Evolutionary conservation across 768 basidiomycete species (phyloP), one percentile per base, ranked within the genome.

Genomic region (Panus rudis): DNA sequence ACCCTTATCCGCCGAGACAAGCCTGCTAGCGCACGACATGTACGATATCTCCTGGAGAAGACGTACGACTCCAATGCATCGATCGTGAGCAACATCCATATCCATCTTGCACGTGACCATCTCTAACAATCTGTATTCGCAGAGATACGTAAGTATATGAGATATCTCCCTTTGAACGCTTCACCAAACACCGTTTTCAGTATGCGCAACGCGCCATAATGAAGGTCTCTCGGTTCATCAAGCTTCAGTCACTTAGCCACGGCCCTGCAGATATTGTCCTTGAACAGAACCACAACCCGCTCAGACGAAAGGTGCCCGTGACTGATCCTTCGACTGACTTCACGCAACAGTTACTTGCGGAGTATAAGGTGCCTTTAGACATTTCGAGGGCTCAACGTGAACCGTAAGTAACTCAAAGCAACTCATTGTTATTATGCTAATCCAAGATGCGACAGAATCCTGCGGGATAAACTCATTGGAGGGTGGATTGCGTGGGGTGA

Each of bases 221-320:
- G 71, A 91, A 91, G 59, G 72, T 76, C 22, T 67, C 83, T 6
- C 78, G 84, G 42, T 79, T 80, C 58, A 70, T 92, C 63, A 92
- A 92, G 63, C 55, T 93, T n/a, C 75, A 89, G 33, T 84, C 89
- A 1, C 75, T 79, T 38, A 79, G 78, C 47, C 62, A 57, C 1
- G 66, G 68, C 11, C 69, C 76, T 24, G 64, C 68, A 27, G 80
- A 82, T 46, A 63, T 92, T 14, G 75, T 77, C 8, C 61, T 85
- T 4, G 75, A 75, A 50, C 71, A 71, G 31, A 75, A 75, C 43
- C 69, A 70, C 46, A 90, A 92, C 54, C 87, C 86, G 1, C 69
- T 91, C 30, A 75, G 77, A 49, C 64, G 64, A 43, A 62, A 58
- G 6, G 62, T 86, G 30, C 57, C 67, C 3, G 62, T 84, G 2